Evolutionary conservation across 2,329 filamentous ascomycete genomes (phyloP), one percentile per base, ranked within the genome.

Genomic region (Nothophaeocryptopus gaeumannii): DNA sequence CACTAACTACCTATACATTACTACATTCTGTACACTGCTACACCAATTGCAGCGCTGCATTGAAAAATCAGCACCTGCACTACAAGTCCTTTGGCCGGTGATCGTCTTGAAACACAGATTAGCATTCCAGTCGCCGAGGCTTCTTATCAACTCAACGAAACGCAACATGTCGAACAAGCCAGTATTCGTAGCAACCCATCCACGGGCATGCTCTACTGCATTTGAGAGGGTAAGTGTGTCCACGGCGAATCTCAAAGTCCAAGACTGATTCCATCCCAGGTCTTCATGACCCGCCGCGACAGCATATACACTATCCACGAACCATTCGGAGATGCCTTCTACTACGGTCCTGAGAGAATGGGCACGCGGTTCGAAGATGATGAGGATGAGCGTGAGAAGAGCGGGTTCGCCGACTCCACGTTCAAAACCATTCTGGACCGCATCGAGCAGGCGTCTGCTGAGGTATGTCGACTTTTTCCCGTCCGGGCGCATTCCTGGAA

Each of bases 261-360:
- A 30, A 26, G 41, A 54, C 48, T 52, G 35, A 52, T 49, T 29
- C 48, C 58, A 29, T 15, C 11, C 35, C 60, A 93, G 88, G 91
- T 97, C 58, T 97, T 99, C 72, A 96, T 97, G 92, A 96, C 91
- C 62, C 86, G 89, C 60, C 81, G 82, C 61, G 85, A 95, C 65
- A 84, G 79, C 46, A 80, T 97, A 52, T 78, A 85, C 63, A 95
- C 89, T 68, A 78, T 93, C 62, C 93, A 97, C 70, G 93, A 99
- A 74, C 93, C 93, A 5, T 97, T 97, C 72, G 92, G 92, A 46
- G 93, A 97, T 72, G 88, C 91, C 54, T 97, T 92, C 68, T 97
- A 97, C 75, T 97, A 86, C 67, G 92, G 93, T 45, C 91, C 92
- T 5, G 93, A 99, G 74, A 81, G 89, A 61, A 78, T 97, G 61